Base-by-base conservation (phyloP, 768 basidiomycete genomes). In the Lentinula lateritia region DNA sequence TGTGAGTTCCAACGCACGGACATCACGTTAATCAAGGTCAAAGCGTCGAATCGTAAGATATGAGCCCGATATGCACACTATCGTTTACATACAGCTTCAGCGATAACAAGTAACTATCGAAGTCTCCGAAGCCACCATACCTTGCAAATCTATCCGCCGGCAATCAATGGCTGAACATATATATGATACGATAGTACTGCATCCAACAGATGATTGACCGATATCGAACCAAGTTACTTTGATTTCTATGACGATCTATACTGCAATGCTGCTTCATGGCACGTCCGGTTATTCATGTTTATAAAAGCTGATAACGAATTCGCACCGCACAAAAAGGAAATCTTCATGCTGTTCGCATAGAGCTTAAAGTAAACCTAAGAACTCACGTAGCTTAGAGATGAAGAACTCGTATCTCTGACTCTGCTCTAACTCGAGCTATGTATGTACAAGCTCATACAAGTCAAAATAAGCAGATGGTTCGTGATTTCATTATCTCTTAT, bases 41-140 rank as follows among this genome's bases (percentile, higher is more conserved):
- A 54, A 54, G 53, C 53, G 53, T 54, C 53, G 10, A 35, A 54
- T 54, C 53, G 53, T 36, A 38, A 54, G 46, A 48, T 48, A 48
- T 48, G 8, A 48, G 9, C 46, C 46, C 46, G 46, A 48, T 48
- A 45, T 45, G 43, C 43, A 20, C 46, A 48, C 0, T 23, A 23
- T 18, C 46, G 9, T 48, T 39, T 39, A 39, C 38, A 20, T 20
- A 18, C 16, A 20, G 9, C 16, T 48, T 48, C 46, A 23, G 23
- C 46, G 46, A 48, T 48, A 48, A 48, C 46, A n/a, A 48, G 45
- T 23, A 18, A 12, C 38, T 48, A 18, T 23, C 18, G 46, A 48
- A 48, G 20, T 9, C 46, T 48, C 46, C 46, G 46, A 48, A 48
- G 20, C 16, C 18, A 8, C 45, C 15, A 46, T 5, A 46, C 45